phyloP scores from a whole-genome alignment of 2,329 filamentous ascomycete species.

The Cercospora zeina region DNA sequence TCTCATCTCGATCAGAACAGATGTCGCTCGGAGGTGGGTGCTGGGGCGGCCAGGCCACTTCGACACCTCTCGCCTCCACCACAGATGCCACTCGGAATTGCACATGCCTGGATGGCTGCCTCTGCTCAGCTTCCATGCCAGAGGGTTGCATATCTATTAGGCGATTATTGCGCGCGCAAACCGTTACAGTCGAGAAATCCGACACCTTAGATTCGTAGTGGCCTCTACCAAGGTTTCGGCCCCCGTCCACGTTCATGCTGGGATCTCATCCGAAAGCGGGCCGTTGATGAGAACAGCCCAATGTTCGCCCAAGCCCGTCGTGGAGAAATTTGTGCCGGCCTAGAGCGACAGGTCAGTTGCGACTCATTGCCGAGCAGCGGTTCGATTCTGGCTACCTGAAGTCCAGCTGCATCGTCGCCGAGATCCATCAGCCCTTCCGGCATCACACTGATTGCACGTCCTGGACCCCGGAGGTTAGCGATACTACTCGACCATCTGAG shows the following conservation, averaged over 20 bases:
- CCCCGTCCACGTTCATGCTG: background rate
- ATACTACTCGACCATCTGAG: background rate
- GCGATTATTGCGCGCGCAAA: too few relatives aligned
- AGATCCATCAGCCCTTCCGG: constrained; percentile 11
- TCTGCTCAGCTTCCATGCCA: background rate
- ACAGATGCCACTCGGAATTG: background rate
- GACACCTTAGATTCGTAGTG: too few relatives aligned
- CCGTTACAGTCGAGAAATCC: too few relatives aligned
- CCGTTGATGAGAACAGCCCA: constrained; percentile 11
- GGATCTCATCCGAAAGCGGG: constrained; percentile 13
- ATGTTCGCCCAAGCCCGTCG: constrained; percentile 6
- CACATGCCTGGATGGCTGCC: background rate
- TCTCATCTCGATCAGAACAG: too few relatives aligned
- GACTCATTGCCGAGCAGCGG: background rate
- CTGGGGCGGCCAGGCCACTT: background rate
- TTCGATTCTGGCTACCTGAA: background rate
- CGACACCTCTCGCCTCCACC: background rate
- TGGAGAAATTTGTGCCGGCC: constrained; percentile 10
- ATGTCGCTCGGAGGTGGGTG: background rate
- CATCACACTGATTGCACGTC: constrained; percentile 12
- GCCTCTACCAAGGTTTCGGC: too few relatives aligned
- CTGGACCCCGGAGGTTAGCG: background rate
- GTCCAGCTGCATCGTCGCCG: constrained; percentile 7
- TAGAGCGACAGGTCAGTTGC: background rate
- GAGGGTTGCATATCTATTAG: too few relatives aligned